These are phyloP conservation scores for Sporothrix pseudoabietina DNA, from an alignment of 2,329 filamentous ascomycete species.

Conservation along the genomic window DNA sequence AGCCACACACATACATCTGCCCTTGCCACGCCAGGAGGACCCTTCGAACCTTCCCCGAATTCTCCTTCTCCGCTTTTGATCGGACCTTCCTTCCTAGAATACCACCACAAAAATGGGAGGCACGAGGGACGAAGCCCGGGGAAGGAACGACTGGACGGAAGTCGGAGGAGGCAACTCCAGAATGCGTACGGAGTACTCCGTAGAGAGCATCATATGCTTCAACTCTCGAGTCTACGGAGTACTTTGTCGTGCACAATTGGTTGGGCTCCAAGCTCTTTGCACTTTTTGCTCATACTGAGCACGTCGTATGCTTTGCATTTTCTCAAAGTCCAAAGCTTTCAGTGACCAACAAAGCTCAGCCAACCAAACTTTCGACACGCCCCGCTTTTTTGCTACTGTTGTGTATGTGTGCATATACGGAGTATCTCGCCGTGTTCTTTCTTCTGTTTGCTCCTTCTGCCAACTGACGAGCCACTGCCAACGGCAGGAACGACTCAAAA, in stretches of 20 bases:
- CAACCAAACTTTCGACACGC: neutral
- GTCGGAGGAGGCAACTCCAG: neutral
- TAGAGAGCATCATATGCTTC: neutral
- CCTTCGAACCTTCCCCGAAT: slow-evolving; percentile 10
- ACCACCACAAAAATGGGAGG: neutral
- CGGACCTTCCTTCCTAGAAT: slow-evolving; percentile 15
- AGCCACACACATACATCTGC: neutral
- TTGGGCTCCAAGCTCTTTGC: neutral
- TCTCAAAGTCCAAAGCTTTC: neutral
- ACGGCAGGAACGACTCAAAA: neutral
- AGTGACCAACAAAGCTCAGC: neutral
- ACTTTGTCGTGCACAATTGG: neutral
- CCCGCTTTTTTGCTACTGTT: slow-evolving; percentile 3
- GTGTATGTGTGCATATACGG: neutral
- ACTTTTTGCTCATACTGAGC: neutral
- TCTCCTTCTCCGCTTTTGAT: slow-evolving; percentile 27
- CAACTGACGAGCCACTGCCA: neutral
- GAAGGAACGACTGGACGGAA: neutral
- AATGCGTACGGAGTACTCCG: neutral
- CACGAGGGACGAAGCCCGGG: neutral
- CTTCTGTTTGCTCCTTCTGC: neutral
- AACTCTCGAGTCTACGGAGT: neutral
- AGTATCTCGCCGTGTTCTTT: neutral
- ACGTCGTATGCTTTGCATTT: neutral
- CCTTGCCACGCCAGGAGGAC: slow-evolving; percentile 9